A percentile compares a stretch with the other conserved stretches of the same genome.
phyloP scores from a whole-genome alignment of 805 yeast species.

The Wickerhamiella brachini region DNA sequence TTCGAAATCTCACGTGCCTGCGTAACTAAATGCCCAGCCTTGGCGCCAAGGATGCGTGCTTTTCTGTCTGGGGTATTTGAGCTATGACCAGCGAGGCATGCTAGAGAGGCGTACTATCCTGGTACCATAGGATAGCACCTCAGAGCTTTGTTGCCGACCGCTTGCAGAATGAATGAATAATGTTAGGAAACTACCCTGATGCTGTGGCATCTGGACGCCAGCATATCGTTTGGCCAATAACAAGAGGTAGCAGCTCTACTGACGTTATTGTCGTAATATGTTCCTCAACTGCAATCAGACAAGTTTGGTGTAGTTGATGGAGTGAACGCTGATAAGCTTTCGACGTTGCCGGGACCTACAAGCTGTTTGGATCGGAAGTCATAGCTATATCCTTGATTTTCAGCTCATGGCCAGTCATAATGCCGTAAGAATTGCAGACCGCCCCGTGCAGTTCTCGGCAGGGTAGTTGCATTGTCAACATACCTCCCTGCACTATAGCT shows the following conservation, averaged over 20 bases:
- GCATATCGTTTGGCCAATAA: constrained; percentile 67
- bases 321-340: constrained; percentile 66
- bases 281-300: constrained; percentile 45
- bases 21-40: too few species aligned
- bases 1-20: neutral
- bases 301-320: constrained; percentile 38
- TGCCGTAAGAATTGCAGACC: constrained; percentile 46
- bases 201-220: too few species aligned
- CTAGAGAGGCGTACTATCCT: too few species aligned
- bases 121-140: too few species aligned
- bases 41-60: neutral
- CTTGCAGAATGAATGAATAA: too few species aligned
- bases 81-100: too few species aligned
- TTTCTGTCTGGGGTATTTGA: too few species aligned
- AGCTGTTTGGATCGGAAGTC: constrained; percentile 43
- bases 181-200: too few species aligned
- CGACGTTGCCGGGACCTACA: constrained; percentile 88
- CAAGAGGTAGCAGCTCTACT: constrained; percentile 57
- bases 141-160: too few species aligned
- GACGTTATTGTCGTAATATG: constrained; percentile 33
- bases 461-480: constrained; percentile 85
- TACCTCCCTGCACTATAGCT: constrained; percentile 54
- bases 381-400: constrained; percentile 50
- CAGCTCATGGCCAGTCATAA: constrained; percentile 21
- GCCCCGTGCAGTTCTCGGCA: constrained; percentile 64